A percentile compares a stretch with the other conserved stretches of the same genome.
Evolutionary conservation across 2,329 filamentous ascomycete species (phyloP).

Genomic region (Diaporthe sp.): DNA sequence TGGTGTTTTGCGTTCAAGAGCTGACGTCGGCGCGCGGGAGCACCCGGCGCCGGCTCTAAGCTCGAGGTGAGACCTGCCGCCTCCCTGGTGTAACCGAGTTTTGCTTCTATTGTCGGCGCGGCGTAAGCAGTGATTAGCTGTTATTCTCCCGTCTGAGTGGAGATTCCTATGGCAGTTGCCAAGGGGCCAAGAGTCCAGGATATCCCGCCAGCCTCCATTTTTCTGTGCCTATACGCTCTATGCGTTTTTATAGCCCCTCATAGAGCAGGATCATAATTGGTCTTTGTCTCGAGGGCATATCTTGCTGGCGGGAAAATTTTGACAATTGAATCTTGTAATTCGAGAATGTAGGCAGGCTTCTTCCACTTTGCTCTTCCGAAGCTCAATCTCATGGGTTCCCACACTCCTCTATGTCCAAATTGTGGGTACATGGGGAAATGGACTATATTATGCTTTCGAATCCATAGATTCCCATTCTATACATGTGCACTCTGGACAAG

Average conservation of each 20-base stretch:
- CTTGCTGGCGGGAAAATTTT: neutral
- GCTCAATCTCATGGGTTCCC: neutral
- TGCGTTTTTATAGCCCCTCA: neutral
- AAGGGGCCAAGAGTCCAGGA: constrained; percentile 5
- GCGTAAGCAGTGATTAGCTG: neutral
- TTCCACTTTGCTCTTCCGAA: neutral
- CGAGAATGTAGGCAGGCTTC: neutral
- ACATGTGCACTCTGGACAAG: too few relatives aligned
- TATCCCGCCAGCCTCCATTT: neutral
- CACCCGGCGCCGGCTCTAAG: neutral
- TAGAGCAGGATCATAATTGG: neutral
- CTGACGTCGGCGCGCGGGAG: constrained; percentile 12
- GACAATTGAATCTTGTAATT: neutral
- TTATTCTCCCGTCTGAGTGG: constrained; percentile 3
- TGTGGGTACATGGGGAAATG: neutral
- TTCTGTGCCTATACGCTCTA: neutral
- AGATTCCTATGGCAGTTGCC: neutral
- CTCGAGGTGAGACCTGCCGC: neutral
- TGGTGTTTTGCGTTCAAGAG: neutral
- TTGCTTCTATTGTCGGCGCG: neutral
- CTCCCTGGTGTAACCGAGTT: neutral
- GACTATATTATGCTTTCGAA: too few relatives aligned
- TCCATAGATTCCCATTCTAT: too few relatives aligned
- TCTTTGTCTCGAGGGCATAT: neutral
- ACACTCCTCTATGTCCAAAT: neutral